Evolutionary conservation across 2,329 filamentous ascomycete species (phyloP).

Genomic region (Diaporthe vaccinii): DNA sequence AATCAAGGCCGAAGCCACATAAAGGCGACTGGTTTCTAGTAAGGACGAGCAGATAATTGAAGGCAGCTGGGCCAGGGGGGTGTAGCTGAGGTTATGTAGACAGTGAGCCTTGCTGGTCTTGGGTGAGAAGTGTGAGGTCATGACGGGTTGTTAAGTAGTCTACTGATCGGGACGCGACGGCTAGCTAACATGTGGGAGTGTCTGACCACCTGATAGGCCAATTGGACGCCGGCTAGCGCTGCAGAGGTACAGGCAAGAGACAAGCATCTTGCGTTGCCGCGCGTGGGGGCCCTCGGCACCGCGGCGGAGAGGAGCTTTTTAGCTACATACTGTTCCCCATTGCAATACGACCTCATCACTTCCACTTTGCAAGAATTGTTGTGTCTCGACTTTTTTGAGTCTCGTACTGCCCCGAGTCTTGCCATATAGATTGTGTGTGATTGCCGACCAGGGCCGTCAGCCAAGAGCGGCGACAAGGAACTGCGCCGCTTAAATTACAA

Average conservation of each 20-base stretch:
- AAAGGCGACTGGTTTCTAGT: not conserved
- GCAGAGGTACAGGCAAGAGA: slow-evolving; percentile 14
- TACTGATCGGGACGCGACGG: no score
- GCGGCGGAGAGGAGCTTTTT: slow-evolving; percentile 16
- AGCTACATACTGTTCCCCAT: slow-evolving; percentile 1
- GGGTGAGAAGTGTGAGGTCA: not conserved
- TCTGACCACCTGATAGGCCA: slow-evolving; percentile 36
- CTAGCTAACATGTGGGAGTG: slow-evolving; percentile 24
- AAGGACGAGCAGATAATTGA: not conserved
- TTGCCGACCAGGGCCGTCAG: not conserved
- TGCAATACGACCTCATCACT: slow-evolving; percentile 27
- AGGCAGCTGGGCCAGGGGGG: not conserved
- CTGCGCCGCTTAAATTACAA: not conserved
- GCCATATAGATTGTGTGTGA: not conserved
- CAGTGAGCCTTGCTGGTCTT: not conserved
- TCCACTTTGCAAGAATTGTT: not conserved
- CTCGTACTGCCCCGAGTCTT: not conserved
- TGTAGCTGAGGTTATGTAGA: not conserved
- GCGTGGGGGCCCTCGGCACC: slow-evolving; percentile 19
- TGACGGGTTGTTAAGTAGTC: no score
- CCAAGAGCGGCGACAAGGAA: not conserved
- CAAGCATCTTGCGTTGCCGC: slow-evolving; percentile 13
- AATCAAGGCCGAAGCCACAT: not conserved
- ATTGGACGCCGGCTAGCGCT: slow-evolving; percentile 33
- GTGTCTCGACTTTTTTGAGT: not conserved